Percentiles rank a stretch among this genome's conserved stretches.
phyloP scores from a whole-genome alignment of 169 alveolate genomes.

The Eimeria falciformis region DNA sequence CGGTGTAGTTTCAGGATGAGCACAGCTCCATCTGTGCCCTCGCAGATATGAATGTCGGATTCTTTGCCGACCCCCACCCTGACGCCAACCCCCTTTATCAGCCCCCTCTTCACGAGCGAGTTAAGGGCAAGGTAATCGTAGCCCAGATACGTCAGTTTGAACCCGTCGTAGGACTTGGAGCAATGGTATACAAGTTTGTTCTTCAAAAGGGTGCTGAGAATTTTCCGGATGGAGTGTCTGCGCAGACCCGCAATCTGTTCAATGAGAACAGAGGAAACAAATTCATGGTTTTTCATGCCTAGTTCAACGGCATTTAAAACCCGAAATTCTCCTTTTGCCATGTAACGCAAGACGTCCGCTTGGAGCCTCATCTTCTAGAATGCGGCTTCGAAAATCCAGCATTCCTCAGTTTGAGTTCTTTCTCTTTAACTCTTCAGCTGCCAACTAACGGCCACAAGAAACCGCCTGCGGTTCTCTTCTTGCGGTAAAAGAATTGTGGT shows the following conservation, averaged over 20 bases:
- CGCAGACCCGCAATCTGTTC: constrained; percentile 97
- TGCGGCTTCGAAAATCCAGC: too few species aligned
- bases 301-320: constrained; percentile 92
- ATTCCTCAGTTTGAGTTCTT: too few species aligned
- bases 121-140: constrained; percentile 98
- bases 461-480: too few species aligned
- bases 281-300: constrained; percentile 99
- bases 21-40: constrained; percentile 92
- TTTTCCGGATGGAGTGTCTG: constrained; percentile 92
- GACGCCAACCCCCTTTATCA: constrained; percentile 92
- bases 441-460: too few species aligned
- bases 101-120: constrained; percentile 95
- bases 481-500: too few species aligned
- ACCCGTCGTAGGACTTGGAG: constrained; percentile 97
- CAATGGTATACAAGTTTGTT: constrained; percentile 95
- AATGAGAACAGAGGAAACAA: constrained; percentile 96
- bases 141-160: constrained; percentile 97
- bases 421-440: too few species aligned
- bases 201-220: constrained; percentile 92
- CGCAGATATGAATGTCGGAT: constrained; percentile 97
- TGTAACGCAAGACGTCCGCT: constrained; percentile 82
- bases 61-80: constrained; percentile 99
- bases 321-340: constrained; percentile 84
- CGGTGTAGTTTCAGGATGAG: constrained; percentile 94
- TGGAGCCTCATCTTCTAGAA: constrained; percentile 76